Conservation (phyloP, 2,329 filamentous ascomycete species). For the Trichoderma pleuroti region DNA sequence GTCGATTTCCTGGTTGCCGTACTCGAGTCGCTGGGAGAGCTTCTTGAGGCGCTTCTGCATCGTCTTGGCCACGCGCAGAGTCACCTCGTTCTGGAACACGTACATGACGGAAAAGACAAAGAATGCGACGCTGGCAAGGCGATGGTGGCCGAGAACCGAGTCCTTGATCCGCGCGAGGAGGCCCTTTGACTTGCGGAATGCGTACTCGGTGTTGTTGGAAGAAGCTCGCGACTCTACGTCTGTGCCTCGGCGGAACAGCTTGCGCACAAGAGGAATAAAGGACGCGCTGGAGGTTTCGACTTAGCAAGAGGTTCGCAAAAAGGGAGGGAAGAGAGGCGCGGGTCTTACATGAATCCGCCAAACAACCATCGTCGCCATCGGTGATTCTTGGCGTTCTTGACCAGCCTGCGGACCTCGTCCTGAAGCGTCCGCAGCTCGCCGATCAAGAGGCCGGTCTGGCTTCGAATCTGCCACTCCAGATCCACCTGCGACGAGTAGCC, state of each 20-base stretch:
- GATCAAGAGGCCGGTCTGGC: conserved; percentile 42
- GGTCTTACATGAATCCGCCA: conserved; percentile 49
- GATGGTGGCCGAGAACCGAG: conserved; percentile 41
- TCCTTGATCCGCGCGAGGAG: conserved; percentile 49
- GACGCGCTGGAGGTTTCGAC: conserved; percentile 38
- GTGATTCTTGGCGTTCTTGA: conserved; percentile 44
- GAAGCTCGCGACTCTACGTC: conserved; percentile 36
- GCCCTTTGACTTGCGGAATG: conserved; percentile 49
- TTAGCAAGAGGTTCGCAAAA: not conserved
- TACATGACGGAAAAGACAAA: conserved; percentile 56
- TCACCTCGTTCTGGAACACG: conserved; percentile 57
- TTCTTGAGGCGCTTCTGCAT: conserved; percentile 48
- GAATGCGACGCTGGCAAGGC: conserved; percentile 48
- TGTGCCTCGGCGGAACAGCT: conserved; percentile 46
- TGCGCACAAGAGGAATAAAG: conserved; percentile 51
- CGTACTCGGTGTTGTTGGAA: conserved; percentile 55
- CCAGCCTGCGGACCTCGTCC: conserved; percentile 41
- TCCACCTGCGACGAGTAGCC: conserved; percentile 33
- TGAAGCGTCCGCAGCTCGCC: conserved; percentile 44
- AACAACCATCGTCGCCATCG: conserved; percentile 53
- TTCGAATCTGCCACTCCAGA: conserved; percentile 43
- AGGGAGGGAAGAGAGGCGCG: not conserved
- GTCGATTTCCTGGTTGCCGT: conserved; percentile 42
- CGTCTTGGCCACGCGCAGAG: conserved; percentile 52
- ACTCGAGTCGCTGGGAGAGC: conserved; percentile 46